Base-by-base conservation (phyloP, 2,329 filamentous ascomycete genomes). In the Blastomyces emzantsi region DNA sequence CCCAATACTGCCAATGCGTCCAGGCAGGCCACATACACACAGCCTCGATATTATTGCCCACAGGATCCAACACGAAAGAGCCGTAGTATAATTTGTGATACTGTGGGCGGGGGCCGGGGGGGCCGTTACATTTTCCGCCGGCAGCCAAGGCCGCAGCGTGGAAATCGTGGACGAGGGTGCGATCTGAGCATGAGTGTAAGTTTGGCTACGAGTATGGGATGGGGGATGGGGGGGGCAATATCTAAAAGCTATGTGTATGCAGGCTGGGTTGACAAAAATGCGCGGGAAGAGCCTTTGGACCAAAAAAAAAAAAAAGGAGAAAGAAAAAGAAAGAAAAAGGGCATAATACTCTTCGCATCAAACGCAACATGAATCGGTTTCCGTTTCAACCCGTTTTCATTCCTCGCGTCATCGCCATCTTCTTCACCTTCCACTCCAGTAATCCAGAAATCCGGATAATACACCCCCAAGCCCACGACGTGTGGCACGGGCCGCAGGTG, bases 21-120 rank as follows among this genome's bases (percentile, higher is more conserved):
- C 64, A 64, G 19, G 22, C 58, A 63, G 60, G 64, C 65, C 52
- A 57, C 63, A 68, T 65, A 55, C 72, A 74, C 13, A 81, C 74
- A 61, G 76, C 76, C 71, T 84, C 82, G 55, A 83, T 76, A 66
- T 84, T 84, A 67, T 83, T 83, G 0, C 82, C 81, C 3, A 75
- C 71, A 1, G 81, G 80, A 67, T 83, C 81, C 51, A 76, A 69
- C 6, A 83, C 74, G 71, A 80, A 84, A 0, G 81, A 80, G 1
- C 70, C 81, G 61, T 83, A 84, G 69, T 83, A 84, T 6, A 73
- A 73, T 17, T 75, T 68, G 55, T 75, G 74, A 67, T 82, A 83
- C 17, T 80, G 70, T 3, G 74, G 64, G 52, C 80, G 71, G 15
- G 75, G 41, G 0, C 82, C 82, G 0, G 82, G 82, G 19, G 74